phyloP scores from a whole-genome alignment of 169 alveolate species.

The Amoebophrya sp. region DNA sequence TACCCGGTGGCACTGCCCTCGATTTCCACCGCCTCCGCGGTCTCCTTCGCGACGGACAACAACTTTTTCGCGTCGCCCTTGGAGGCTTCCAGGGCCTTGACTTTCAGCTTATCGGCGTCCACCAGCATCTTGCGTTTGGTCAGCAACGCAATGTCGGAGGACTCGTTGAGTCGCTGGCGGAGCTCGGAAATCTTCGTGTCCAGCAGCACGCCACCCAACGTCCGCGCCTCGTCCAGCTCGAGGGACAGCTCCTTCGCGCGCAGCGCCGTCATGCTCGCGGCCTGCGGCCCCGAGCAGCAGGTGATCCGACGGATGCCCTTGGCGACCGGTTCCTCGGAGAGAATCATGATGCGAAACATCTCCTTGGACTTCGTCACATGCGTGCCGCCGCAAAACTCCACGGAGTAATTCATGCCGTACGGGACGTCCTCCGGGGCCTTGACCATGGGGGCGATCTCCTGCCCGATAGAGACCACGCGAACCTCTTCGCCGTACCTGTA shows the following conservation, averaged over 20 bases:
- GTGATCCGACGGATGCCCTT: conserved; percentile 17
- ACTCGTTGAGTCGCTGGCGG: background rate
- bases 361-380: conserved; percentile 37
- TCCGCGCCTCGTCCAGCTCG: background rate
- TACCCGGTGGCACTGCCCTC: background rate
- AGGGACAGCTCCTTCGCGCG: background rate
- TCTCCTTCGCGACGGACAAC: background rate
- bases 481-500: background rate
- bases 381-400: conserved; percentile 50
- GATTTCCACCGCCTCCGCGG: background rate
- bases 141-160: background rate
- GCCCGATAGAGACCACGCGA: background rate
- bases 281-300: background rate
- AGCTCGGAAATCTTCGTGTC: background rate
- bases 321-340: conserved; percentile 3
- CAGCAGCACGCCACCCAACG: background rate
- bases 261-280: background rate
- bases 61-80: background rate
- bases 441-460: background rate
- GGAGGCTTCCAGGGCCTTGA: background rate
- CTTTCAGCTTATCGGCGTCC: background rate
- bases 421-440: background rate
- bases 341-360: background rate
- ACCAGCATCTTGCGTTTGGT: background rate
- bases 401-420: conserved; percentile 37